These are phyloP conservation scores for Takakia lepidozioides DNA, from an alignment of 225 moss, liverwort and hornwort genomes.

Conservation along the genomic window DNA sequence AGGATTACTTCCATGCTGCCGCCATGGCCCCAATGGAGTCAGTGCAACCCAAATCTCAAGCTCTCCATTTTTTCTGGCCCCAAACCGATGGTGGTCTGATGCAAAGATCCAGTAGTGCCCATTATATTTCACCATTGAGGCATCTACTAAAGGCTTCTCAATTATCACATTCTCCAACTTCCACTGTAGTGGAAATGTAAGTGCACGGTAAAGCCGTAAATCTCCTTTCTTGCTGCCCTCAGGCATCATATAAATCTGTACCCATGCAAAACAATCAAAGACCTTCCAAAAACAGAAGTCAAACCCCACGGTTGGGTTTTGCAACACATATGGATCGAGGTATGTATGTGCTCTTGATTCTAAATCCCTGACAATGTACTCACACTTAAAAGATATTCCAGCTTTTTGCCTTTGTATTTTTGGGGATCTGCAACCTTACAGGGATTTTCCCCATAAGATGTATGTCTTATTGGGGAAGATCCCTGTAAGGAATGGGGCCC, in stretches of 20 bases:
- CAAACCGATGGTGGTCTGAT: slow-evolving; percentile 52
- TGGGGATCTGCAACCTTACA: too few relatives aligned
- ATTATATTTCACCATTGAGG: slow-evolving; percentile 59
- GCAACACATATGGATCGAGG: too few relatives aligned
- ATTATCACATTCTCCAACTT: slow-evolving; percentile 55
- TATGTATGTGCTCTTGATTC: too few relatives aligned
- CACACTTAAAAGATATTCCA: too few relatives aligned
- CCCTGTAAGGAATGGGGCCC: too few relatives aligned
- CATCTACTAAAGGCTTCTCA: slow-evolving; percentile 76
- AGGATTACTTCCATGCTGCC: slow-evolving; percentile 64
- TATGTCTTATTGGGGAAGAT: too few relatives aligned
- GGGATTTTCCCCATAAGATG: too few relatives aligned
- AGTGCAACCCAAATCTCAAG: slow-evolving; percentile 82
- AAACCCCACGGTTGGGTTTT: too few relatives aligned
- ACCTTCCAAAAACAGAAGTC: too few relatives aligned
- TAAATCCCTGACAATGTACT: too few relatives aligned
- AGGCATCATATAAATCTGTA: slow-evolving; percentile 95
- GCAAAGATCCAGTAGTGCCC: slow-evolving; percentile 72
- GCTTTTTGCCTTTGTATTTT: too few relatives aligned
- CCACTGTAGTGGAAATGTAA: slow-evolving; percentile 66
- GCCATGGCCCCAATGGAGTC: slow-evolving; percentile 71
- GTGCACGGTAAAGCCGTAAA: slow-evolving; percentile 65
- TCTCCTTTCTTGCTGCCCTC: slow-evolving; percentile 70
- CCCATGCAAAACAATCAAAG: not conserved
- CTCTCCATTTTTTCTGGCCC: slow-evolving; percentile 70